Conservation (phyloP, 1,284 basidiomycete species). For the Inonotus obliquus region DNA sequence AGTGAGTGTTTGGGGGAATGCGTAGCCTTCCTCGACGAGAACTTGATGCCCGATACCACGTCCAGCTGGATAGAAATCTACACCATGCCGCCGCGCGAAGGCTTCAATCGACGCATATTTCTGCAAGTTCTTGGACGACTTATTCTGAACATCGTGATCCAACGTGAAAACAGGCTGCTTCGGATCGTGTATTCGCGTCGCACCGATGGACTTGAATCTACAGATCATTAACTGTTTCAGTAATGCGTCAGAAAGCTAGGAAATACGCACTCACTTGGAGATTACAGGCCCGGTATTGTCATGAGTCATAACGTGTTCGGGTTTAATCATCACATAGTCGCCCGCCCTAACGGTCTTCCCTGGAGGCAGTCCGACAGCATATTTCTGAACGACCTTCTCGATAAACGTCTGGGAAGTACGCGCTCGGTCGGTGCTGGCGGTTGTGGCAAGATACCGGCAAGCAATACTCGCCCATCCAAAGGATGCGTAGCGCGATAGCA, state of each 20-base stretch:
- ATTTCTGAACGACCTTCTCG: conserved; percentile 97
- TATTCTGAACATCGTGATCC: conserved; percentile 99
- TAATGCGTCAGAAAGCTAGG: background rate
- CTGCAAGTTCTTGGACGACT: conserved; percentile 85
- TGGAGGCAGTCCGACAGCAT: conserved; percentile 82
- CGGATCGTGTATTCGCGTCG: conserved; percentile 80
- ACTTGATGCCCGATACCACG: conserved; percentile 98
- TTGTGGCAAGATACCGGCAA: conserved; percentile 34
- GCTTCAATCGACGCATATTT: conserved; percentile 94
- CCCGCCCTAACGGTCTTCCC: conserved; percentile 84
- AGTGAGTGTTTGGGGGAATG: conserved; percentile 89
- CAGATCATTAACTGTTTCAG: conserved; percentile 14
- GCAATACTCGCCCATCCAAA: background rate
- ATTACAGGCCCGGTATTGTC: conserved; percentile 99
- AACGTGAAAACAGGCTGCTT: conserved; percentile 92
- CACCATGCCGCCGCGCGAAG: conserved; percentile 81
- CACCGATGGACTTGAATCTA: conserved; percentile 95
- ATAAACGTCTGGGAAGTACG: conserved; percentile 82
- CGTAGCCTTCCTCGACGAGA: conserved; percentile 94
- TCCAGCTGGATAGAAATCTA: conserved; percentile 98
- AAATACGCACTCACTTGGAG: conserved; percentile 69
- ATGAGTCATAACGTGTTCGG: conserved; percentile 96
- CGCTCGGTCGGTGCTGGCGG: conserved; percentile 21
- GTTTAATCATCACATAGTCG: conserved; percentile 99
- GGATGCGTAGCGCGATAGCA: background rate